These are phyloP conservation scores for Pichia heedii DNA, from an alignment of 805 yeast species.

Conservation along the genomic window DNA sequence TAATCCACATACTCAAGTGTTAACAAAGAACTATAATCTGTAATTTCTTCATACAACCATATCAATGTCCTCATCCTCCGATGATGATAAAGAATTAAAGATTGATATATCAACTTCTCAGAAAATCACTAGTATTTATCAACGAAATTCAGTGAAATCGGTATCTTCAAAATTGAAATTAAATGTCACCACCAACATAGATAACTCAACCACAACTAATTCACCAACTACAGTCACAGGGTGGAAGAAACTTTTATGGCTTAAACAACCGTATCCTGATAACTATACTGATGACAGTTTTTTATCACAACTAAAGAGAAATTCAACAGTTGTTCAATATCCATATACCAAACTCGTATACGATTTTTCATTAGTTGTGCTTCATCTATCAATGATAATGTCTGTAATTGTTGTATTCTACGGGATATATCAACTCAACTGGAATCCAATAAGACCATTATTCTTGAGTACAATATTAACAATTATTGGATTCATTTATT, in stretches of 20 bases:
- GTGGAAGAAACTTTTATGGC: slow-evolving; percentile 84
- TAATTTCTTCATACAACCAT: too few relatives aligned
- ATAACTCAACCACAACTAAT: too few relatives aligned
- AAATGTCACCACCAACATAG: background rate
- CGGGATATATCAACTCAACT: slow-evolving; percentile 41
- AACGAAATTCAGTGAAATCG: too few relatives aligned
- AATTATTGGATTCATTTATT: slow-evolving; percentile 29
- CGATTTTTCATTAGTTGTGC: slow-evolving; percentile 61
- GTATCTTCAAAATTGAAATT: too few relatives aligned
- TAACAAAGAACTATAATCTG: too few relatives aligned
- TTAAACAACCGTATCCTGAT: slow-evolving; percentile 80
- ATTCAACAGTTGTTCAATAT: slow-evolving; percentile 63
- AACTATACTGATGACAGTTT: slow-evolving; percentile 81
- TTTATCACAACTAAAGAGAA: slow-evolving; percentile 68
- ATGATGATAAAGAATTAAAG: background rate
- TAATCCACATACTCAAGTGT: too few relatives aligned
- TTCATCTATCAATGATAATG: slow-evolving; percentile 57
- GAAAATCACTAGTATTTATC: too few relatives aligned
- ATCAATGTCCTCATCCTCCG: background rate
- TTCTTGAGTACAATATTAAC: slow-evolving; percentile 27
- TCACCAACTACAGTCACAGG: background rate
- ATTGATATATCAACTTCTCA: too few relatives aligned
- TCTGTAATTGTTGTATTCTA: slow-evolving; percentile 61
- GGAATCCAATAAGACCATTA: slow-evolving; percentile 43
- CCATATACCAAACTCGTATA: slow-evolving; percentile 53